phyloP scores from a whole-genome alignment of 169 alveolate genomes.

The Plasmodium cynomolgi region DNA sequence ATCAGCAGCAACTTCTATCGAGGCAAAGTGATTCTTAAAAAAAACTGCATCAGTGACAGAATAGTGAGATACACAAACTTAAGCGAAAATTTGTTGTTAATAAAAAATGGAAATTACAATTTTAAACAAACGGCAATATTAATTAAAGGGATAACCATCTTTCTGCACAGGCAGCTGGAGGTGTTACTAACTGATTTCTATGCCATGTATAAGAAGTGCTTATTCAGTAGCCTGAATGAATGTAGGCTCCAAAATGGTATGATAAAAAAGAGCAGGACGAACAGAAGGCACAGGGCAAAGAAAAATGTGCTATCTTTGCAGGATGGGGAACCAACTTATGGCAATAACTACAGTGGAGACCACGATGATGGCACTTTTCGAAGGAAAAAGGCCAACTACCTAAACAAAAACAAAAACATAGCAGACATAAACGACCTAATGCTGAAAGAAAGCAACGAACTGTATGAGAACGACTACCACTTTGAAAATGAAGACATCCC shows the following conservation, averaged over 20 bases:
- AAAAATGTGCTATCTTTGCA: slow-evolving; percentile 37
- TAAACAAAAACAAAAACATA: slow-evolving; percentile 46
- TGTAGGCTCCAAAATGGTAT: slow-evolving; percentile 5
- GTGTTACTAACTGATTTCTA: slow-evolving; percentile 59
- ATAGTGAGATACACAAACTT: slow-evolving; percentile 67
- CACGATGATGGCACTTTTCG: slow-evolving; percentile 1
- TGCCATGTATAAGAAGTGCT: slow-evolving; percentile 61
- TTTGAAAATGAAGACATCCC: slow-evolving; percentile 30
- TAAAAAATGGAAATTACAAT: slow-evolving; percentile 60
- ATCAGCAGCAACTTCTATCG: slow-evolving; percentile 57
- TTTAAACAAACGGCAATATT: slow-evolving; percentile 71
- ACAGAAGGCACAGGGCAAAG: slow-evolving; percentile 33
- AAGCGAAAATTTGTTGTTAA: slow-evolving; percentile 58
- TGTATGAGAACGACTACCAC: slow-evolving; percentile 42
- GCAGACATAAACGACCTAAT: slow-evolving; percentile 61
- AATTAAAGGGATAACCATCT: slow-evolving; percentile 72
- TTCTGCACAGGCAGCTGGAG: slow-evolving; percentile 68
- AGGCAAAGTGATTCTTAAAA: slow-evolving; percentile 69
- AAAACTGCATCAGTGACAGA: slow-evolving; percentile 48
- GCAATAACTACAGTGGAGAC: neutral
- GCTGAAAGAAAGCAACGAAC: slow-evolving; percentile 49
- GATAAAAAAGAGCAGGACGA: slow-evolving; percentile 13
- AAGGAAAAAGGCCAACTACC: slow-evolving; percentile 6
- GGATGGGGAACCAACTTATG: neutral
- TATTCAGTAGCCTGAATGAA: slow-evolving; percentile 30